These are phyloP conservation scores for Periglandula ipomoeae DNA, from an alignment of 2,329 filamentous ascomycete species.

Conservation along the genomic window DNA sequence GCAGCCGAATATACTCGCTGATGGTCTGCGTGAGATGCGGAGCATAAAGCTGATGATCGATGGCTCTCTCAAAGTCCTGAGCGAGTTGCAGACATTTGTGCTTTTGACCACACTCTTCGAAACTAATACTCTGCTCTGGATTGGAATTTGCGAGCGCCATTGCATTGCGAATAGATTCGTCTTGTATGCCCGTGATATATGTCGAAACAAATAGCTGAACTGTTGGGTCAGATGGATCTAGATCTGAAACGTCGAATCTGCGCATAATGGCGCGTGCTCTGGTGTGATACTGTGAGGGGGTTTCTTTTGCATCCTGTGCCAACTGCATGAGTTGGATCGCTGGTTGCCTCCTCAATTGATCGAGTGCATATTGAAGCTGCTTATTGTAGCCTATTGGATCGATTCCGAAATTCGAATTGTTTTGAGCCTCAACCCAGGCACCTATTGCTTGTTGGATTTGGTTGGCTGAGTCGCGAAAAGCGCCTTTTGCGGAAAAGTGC, in stretches of 20 bases:
- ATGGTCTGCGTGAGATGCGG: conserved; percentile 27
- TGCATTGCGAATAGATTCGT: conserved; percentile 33
- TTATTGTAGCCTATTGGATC: conserved; percentile 44
- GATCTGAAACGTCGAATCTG: conserved; percentile 29
- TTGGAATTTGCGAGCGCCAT: conserved; percentile 20
- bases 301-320: conserved; percentile 44
- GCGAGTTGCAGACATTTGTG: conserved; percentile 50
- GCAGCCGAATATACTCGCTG: conserved; percentile 39
- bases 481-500: conserved; percentile 13
- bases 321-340: conserved; percentile 45
- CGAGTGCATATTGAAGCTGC: conserved; percentile 38
- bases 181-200: conserved; percentile 45
- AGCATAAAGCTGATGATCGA: conserved; percentile 39
- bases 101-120: conserved; percentile 35
- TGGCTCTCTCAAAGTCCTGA: conserved; percentile 43
- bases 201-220: conserved; percentile 23
- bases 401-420: conserved; percentile 27
- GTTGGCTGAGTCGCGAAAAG: conserved; percentile 11
- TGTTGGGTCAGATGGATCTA: conserved; percentile 9
- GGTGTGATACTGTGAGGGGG: conserved; percentile 38
- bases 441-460: conserved; percentile 28
- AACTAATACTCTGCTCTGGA: conserved; percentile 10
- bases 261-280: conserved; percentile 26
- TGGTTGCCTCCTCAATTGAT: conserved; percentile 40
- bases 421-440: conserved; percentile 37